Conservation (phyloP, 257 asterid species). For the Solanum ossicruentum region DNA sequence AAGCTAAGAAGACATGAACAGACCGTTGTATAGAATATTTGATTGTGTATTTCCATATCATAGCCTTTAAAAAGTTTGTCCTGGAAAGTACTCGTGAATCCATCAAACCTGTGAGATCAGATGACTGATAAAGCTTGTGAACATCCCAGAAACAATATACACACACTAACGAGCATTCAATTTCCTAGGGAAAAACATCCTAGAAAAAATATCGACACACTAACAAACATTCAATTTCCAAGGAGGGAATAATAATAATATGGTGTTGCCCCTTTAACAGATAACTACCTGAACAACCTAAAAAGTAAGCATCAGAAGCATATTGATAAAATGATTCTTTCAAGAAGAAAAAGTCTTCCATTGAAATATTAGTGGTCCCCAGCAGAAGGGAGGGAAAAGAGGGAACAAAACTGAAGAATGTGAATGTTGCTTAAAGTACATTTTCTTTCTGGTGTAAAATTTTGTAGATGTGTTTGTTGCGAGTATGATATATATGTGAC, state of each 20-base stretch:
- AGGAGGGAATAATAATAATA: neutral
- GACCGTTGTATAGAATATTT: constrained; percentile 85
- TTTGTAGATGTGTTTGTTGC: neutral
- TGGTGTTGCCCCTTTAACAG: neutral
- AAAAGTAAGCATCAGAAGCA: neutral
- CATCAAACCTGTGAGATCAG: constrained; percentile 69
- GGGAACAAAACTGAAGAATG: neutral
- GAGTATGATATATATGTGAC: neutral
- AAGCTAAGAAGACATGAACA: constrained; percentile 97
- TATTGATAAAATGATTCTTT: neutral
- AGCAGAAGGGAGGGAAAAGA: neutral
- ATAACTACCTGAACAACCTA: neutral
- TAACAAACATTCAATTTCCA: neutral
- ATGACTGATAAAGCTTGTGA: neutral
- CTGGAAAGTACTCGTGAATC: constrained; percentile 98
- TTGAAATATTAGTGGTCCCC: neutral
- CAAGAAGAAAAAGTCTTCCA: neutral
- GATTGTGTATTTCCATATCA: constrained; percentile 97
- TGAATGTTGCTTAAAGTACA: neutral
- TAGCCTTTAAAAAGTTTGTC: constrained; percentile 95
- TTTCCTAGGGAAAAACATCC: neutral
- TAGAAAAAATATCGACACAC: neutral
- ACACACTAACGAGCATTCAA: neutral
- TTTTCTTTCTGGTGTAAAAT: neutral
- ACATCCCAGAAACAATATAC: neutral